These are phyloP conservation scores for Candida sithepensis DNA, from an alignment of 805 yeast genomes.

Conservation along the genomic window DNA sequence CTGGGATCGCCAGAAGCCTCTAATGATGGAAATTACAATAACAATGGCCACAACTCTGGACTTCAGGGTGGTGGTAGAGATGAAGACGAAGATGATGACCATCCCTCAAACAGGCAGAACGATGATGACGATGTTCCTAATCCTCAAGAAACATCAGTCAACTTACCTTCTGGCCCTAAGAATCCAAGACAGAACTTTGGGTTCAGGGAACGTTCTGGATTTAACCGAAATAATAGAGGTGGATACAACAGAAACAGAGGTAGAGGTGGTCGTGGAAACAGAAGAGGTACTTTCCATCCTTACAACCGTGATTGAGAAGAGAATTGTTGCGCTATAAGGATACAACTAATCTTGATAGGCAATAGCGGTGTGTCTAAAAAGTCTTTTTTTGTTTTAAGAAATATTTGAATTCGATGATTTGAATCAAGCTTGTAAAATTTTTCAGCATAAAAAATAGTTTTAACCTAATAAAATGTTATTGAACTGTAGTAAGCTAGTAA, in stretches of 20 bases:
- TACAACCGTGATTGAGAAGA: conserved; percentile 18
- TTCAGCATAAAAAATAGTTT: too few species aligned
- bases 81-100: conserved; percentile 32
- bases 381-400: background rate
- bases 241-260: conserved; percentile 15
- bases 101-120: conserved; percentile 21
- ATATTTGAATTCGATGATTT: too few species aligned
- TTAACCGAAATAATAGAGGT: conserved; percentile 14
- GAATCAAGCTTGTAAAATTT: too few species aligned
- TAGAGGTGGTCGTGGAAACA: conserved; percentile 16
- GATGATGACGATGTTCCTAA: conserved; percentile 34
- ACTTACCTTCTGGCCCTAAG: conserved; percentile 34
- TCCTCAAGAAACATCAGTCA: conserved; percentile 30
- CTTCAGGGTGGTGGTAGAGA: conserved; percentile 6
- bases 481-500: too few species aligned
- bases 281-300: conserved; percentile 32
- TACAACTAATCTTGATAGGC: background rate
- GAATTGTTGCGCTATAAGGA: conserved; percentile 3
- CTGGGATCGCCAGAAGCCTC: background rate
- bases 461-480: too few species aligned
- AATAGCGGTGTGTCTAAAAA: too few species aligned
- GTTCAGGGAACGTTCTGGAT: conserved; percentile 5
- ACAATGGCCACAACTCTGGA: conserved; percentile 2
- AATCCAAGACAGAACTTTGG: conserved; percentile 4
- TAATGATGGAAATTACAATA: background rate